phyloP scores from a whole-genome alignment of 2,329 filamentous ascomycete genomes.

The Knoxdaviesia proteae region DNA sequence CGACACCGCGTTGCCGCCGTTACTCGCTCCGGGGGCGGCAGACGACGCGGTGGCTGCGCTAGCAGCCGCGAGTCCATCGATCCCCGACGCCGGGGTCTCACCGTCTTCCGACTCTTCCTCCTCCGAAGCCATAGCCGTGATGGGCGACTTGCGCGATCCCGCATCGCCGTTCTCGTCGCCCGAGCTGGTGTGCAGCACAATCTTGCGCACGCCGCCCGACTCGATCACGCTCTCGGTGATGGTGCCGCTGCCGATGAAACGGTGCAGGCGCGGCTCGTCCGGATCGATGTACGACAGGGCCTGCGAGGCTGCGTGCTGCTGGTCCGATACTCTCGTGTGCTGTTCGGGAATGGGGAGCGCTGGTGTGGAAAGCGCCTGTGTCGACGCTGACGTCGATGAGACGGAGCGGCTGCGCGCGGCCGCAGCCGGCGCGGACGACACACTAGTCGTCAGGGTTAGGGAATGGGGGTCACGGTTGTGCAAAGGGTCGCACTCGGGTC shows the following conservation, averaged over 20 bases:
- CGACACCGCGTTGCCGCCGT: background rate
- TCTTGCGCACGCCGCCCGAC: slow-evolving; percentile 52
- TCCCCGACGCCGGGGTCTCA: background rate
- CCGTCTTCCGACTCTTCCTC: background rate
- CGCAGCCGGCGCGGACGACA: background rate
- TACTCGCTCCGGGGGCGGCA: background rate
- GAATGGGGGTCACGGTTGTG: background rate
- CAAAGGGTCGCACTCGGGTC: background rate
- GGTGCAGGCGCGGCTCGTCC: slow-evolving; percentile 6
- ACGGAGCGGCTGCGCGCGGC: background rate
- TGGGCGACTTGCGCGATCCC: background rate
- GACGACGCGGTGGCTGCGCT: background rate
- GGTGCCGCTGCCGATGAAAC: slow-evolving; percentile 46
- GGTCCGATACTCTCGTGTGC: too few relatives aligned
- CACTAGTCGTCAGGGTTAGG: background rate
- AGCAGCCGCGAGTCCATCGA: background rate
- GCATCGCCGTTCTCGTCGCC: slow-evolving; percentile 10
- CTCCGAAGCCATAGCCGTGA: background rate
- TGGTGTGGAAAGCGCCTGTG: background rate
- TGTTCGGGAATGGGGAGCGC: background rate
- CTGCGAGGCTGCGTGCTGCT: background rate
- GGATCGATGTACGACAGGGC: slow-evolving; percentile 3
- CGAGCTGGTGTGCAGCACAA: slow-evolving; percentile 33
- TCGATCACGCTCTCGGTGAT: slow-evolving; percentile 66
- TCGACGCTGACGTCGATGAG: background rate